phyloP scores from a whole-genome alignment of 305 asterid species.

The Solanum hybrid region DNA sequence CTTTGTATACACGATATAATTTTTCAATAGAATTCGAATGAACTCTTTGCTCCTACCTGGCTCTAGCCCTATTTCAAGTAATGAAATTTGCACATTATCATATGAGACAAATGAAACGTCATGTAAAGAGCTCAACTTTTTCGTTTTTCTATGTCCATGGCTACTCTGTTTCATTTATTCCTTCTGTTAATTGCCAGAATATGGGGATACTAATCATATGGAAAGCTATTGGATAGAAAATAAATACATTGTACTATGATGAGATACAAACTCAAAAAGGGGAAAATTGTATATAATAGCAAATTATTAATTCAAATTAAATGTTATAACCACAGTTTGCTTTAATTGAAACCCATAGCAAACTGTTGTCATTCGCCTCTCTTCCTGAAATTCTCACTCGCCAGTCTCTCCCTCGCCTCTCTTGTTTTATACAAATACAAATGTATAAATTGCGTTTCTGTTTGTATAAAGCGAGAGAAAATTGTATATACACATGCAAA shows the following conservation, averaged over 20 bases:
- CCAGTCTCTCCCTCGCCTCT: no score
- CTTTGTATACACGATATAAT: no score
- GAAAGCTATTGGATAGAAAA: background rate
- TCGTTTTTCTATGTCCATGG: background rate
- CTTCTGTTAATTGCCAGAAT: background rate
- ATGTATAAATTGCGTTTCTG: no score
- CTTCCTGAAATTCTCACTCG: no score
- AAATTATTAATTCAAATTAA: no score
- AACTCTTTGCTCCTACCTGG: background rate
- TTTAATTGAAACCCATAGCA: no score
- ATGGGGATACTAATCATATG: background rate
- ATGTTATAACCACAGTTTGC: no score
- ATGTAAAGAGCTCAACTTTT: background rate
- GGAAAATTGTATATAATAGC: no score
- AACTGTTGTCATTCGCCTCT: no score
- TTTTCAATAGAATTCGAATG: background rate
- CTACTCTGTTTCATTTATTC: background rate
- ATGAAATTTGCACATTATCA: background rate
- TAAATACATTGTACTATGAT: background rate
- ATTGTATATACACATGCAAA: no score
- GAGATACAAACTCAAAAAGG: background rate
- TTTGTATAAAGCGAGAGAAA: no score
- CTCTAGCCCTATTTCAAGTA: background rate
- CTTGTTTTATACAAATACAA: no score
- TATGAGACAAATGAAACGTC: background rate